Conservation (phyloP, 305 asterid species). For the Solanum hybrid region DNA sequence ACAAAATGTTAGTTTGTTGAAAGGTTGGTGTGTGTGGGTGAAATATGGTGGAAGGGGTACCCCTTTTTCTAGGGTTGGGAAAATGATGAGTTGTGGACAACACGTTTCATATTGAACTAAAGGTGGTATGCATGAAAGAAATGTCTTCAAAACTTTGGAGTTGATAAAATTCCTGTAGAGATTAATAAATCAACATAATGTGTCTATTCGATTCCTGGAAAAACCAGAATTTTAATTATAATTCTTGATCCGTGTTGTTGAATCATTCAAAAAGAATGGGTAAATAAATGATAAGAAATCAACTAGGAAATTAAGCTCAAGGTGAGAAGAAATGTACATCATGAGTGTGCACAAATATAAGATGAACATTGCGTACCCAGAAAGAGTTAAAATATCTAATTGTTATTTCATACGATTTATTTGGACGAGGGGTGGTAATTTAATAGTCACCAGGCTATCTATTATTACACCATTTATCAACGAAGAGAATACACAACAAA, state of each 20-base stretch:
- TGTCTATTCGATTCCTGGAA: not conserved
- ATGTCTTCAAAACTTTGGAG: not conserved
- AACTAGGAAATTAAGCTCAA: too few relatives aligned
- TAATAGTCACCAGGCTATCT: not conserved
- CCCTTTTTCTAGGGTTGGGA: not conserved
- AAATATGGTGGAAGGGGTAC: not conserved
- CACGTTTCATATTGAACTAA: constrained; percentile 12
- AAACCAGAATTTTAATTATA: not conserved
- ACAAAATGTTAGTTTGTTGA: not conserved
- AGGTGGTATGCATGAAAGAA: constrained; percentile 13
- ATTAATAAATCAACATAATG: not conserved
- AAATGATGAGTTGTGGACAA: constrained; percentile 9
- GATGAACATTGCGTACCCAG: not conserved
- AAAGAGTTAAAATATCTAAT: not conserved
- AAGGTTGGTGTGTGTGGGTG: not conserved
- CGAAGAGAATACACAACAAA: not conserved
- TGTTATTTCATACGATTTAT: too few relatives aligned
- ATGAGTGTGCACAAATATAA: not conserved
- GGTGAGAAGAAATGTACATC: not conserved
- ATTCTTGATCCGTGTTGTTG: not conserved
- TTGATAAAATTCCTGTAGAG: not conserved
- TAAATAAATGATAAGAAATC: too few relatives aligned
- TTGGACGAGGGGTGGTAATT: not conserved
- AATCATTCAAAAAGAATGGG: too few relatives aligned
- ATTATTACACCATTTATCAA: not conserved